phyloP scores from a whole-genome alignment of 1,284 basidiomycete species.

The Austropuccinia psidii region DNA sequence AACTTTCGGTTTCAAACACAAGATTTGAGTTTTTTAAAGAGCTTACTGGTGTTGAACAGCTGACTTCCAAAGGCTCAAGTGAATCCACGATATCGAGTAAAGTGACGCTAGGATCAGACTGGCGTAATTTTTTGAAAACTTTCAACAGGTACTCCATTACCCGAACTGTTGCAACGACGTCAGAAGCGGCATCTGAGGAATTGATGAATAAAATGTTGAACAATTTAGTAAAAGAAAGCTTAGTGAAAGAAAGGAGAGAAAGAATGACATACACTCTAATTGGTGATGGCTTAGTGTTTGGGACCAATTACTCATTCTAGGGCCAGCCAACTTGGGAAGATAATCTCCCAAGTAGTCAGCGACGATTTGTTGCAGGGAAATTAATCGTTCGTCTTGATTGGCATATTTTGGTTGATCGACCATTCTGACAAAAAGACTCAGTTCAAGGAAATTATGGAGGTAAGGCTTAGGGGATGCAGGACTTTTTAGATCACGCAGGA shows the following conservation, averaged over 20 bases:
- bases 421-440: slow-evolving; percentile 2
- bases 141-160: neutral
- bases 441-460: slow-evolving; percentile 24
- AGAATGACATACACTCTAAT: neutral
- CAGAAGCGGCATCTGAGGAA: slow-evolving; percentile 21
- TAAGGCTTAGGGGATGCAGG: neutral
- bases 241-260: neutral
- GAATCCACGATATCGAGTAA: slow-evolving; percentile 8
- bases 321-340: slow-evolving; percentile 5
- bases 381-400: neutral
- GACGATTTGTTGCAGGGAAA: slow-evolving; percentile 18
- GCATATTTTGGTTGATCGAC: neutral
- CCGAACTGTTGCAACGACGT: slow-evolving; percentile 21
- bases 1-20: neutral
- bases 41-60: neutral
- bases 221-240: too few species aligned
- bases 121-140: neutral
- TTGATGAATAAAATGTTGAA: neutral
- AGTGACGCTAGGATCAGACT: neutral
- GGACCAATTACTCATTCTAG: slow-evolving; percentile 17
- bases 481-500: slow-evolving; percentile 6
- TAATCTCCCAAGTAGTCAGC: slow-evolving; percentile 14
- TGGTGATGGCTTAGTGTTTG: neutral
- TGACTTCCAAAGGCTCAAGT: neutral
- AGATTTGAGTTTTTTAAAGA: neutral